Evolutionary conservation across 345 rosid species (phyloP).

Genomic region (Clarkia xantiana): DNA sequence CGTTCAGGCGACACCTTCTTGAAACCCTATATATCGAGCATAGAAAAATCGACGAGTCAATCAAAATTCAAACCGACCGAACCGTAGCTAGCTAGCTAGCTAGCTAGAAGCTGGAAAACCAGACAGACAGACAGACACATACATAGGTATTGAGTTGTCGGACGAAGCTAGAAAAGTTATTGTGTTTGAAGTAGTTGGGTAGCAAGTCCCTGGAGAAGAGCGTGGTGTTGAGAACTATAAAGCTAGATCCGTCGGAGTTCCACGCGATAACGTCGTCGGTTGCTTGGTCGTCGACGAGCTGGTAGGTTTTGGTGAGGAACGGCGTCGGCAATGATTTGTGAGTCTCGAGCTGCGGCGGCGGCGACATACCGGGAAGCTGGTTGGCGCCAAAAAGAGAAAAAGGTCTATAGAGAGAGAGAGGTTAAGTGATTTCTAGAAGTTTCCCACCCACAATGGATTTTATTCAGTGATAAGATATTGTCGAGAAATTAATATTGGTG

Average conservation of each 20-base stretch:
- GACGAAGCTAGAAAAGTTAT: conserved; percentile 85
- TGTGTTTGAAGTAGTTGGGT: conserved; percentile 75
- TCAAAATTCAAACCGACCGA: background rate
- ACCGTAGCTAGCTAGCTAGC: no score
- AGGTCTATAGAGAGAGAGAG: background rate
- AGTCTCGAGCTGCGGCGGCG: conserved; percentile 27
- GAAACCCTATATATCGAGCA: conserved; percentile 39
- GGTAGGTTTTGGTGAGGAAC: conserved; percentile 60
- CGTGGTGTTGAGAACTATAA: conserved; percentile 72
- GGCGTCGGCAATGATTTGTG: conserved; percentile 70
- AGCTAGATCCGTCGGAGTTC: conserved; percentile 74
- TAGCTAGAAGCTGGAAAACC: background rate
- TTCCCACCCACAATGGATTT: background rate
- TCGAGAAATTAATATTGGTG: no score
- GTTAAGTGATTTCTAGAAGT: background rate
- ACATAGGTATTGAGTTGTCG: conserved; percentile 94
- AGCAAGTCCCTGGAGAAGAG: conserved; percentile 76
- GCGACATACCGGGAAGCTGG: background rate
- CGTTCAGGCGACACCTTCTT: conserved; percentile 75
- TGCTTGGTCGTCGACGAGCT: conserved; percentile 56
- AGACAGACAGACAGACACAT: background rate
- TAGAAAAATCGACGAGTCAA: no score
- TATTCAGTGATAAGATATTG: no score
- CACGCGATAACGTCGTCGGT: conserved; percentile 69
- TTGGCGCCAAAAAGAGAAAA: no score